Evolutionary conservation across 805 yeast genomes (phyloP), one percentile per base, ranked within the genome.

Genomic region (Tetrapisispora nanseiensis): DNA sequence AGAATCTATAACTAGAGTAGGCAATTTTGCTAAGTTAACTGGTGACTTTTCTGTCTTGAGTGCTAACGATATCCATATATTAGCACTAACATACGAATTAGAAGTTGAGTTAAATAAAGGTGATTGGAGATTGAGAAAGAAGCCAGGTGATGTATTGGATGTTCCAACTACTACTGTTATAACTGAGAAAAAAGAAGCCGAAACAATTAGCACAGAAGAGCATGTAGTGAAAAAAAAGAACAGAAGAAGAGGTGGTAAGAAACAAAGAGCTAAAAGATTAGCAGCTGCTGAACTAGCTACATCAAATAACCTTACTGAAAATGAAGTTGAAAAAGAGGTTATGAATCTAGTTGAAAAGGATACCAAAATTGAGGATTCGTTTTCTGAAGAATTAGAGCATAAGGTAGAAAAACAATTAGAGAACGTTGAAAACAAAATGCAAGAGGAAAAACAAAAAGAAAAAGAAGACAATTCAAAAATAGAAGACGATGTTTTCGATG

Each of bases 1-100:
- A 6, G 77, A 65, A 28, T 73, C 72, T 29, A 73, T 90, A 30
- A 75, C 75, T 46, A 74, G 72, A 46, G 95, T 87, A 9, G 66
- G 74, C 6, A 78, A 73, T 4, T 90, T 92, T 65, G 81, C 97
- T 11, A 81, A 75, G 54, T 67, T 82, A 38, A 89, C 97, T 1
- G 99, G 99, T 59, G 99, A 92, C 67, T 83, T 70, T 50, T 67
- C 83, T 4, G 98, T 90, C 4, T 71, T 92, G 43, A 85, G 95
- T 50, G 75, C 80, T 30, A 89, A 94, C 49, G 99, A 92, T 81
- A 68, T 92, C 29, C 96, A 89, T 56, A 82, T 92, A 43, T 71
- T 94, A 46, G 97, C 99, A 0, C 70, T 92, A 51, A 78, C 95
- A 1, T 89, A 86, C 57, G 97, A 92, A 59, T 63, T 92, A 39